A percentile compares a stretch with the other conserved stretches of the same genome.
These are phyloP conservation scores for Xylaria sp. DNA, from an alignment of 2,329 filamentous ascomycete species.

Conservation along the genomic window DNA sequence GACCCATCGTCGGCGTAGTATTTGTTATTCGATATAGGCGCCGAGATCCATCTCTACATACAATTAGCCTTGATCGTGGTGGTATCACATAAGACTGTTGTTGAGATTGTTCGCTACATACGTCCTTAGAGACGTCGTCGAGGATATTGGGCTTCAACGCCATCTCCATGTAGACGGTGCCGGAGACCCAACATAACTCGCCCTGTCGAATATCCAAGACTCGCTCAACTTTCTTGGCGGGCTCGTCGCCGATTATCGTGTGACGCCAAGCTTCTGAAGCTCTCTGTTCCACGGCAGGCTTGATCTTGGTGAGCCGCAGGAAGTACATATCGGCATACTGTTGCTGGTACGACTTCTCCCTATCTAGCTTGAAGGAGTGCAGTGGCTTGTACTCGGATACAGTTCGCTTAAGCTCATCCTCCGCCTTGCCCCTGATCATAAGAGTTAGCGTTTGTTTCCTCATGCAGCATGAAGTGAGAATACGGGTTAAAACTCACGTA, in stretches of 20 bases:
- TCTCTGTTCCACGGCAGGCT: constrained; percentile 79
- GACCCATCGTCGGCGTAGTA: constrained; percentile 72
- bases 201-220: constrained; percentile 96
- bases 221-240: constrained; percentile 79
- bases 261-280: constrained; percentile 81
- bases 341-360: constrained; percentile 82
- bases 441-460: constrained; percentile 38
- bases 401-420: constrained; percentile 61
- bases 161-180: constrained; percentile 98
- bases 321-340: constrained; percentile 99
- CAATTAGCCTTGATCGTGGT: constrained; percentile 14
- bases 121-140: constrained; percentile 93
- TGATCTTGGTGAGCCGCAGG: constrained; percentile 85
- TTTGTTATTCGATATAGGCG: constrained; percentile 78
- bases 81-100: not conserved
- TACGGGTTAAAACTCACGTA: constrained; percentile 53
- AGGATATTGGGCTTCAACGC: constrained; percentile 94
- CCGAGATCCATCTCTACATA: constrained; percentile 84
- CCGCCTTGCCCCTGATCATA: constrained; percentile 50
- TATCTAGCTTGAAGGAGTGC: constrained; percentile 77
- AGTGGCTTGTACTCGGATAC: constrained; percentile 76
- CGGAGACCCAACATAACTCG: constrained; percentile 92
- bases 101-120: constrained; percentile 53
- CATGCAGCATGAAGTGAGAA: constrained; percentile 1
- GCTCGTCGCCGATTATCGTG: constrained; percentile 80